phyloP scores from a whole-genome alignment of 140 eudicot genomes.

The Senecio squalidus region DNA sequence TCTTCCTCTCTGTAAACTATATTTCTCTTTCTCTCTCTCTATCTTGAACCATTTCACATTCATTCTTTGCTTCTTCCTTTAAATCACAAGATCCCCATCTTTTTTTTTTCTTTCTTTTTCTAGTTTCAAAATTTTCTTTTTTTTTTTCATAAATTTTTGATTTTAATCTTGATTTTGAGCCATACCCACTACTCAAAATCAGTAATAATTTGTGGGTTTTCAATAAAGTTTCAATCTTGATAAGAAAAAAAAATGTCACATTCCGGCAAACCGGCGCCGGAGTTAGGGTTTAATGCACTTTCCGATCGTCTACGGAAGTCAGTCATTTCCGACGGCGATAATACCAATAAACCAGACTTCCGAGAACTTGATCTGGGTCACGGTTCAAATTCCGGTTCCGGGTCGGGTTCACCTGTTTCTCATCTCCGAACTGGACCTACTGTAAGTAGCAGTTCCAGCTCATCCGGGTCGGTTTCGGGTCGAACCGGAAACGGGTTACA shows the following conservation, averaged over 20 bases:
- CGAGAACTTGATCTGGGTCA: constrained; percentile 58
- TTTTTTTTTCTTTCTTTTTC: constrained; percentile 15
- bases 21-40: constrained; percentile 29
- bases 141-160: constrained; percentile 11
- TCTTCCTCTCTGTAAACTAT: constrained; percentile 35
- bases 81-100: constrained; percentile 84
- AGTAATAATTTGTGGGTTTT: too few species aligned
- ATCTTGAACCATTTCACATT: constrained; percentile 44
- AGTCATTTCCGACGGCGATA: constrained; percentile 20
- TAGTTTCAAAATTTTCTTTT: constrained; percentile 16
- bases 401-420: constrained; percentile 74
- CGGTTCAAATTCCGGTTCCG: constrained; percentile 28
- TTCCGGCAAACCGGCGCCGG: constrained; percentile 31
- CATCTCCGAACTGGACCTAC: constrained; percentile 47
- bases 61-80: constrained; percentile 79
- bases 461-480: constrained; percentile 88
- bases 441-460: constrained; percentile 66
- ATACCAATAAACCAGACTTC: constrained; percentile 66
- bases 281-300: constrained; percentile 30
- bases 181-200: constrained; percentile 30
- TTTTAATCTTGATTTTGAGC: constrained; percentile 13
- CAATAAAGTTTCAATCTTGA: background rate
- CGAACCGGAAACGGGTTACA: constrained; percentile 26
- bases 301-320: constrained; percentile 47
- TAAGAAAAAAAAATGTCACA: constrained; percentile 31